Conservation (phyloP, 2,329 filamentous ascomycete genomes). For the Calycina marina region DNA sequence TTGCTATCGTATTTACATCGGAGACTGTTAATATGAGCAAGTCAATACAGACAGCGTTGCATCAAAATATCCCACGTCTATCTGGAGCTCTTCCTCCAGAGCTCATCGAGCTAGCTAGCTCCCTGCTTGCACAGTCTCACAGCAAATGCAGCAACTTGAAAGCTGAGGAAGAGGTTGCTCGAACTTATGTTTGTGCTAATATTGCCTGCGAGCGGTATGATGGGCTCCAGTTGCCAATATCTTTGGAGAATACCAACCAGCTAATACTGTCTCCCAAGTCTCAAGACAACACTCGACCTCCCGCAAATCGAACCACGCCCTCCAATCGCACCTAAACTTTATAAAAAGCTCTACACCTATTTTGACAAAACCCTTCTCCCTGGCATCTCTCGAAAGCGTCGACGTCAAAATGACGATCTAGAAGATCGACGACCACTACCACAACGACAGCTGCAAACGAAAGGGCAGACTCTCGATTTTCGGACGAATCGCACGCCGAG, state of each 20-base stretch:
- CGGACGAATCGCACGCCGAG: slow-evolving; percentile 18
- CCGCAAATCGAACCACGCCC: slow-evolving; percentile 63
- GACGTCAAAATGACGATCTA: not conserved
- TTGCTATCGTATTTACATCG: too few relatives aligned
- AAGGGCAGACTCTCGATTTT: slow-evolving; percentile 28
- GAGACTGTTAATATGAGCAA: slow-evolving; percentile 57
- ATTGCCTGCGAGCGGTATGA: slow-evolving; percentile 72
- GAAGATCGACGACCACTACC: slow-evolving; percentile 7
- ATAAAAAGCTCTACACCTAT: slow-evolving; percentile 71
- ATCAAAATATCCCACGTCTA: slow-evolving; percentile 60
- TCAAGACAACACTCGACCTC: slow-evolving; percentile 63
- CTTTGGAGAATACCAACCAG: too few relatives aligned
- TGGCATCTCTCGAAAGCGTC: slow-evolving; percentile 17
- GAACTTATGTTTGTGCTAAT: slow-evolving; percentile 72
- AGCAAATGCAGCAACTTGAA: slow-evolving; percentile 65
- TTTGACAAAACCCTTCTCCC: slow-evolving; percentile 57
- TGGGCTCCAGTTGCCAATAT: too few relatives aligned
- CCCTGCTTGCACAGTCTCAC: slow-evolving; percentile 67
- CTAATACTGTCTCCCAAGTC: slow-evolving; percentile 30
- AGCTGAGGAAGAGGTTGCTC: slow-evolving; percentile 75
- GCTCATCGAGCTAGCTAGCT: slow-evolving; percentile 57
- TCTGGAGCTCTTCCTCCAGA: slow-evolving; percentile 50
- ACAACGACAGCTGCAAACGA: slow-evolving; percentile 29
- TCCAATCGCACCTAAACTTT: slow-evolving; percentile 65
- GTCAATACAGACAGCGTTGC: slow-evolving; percentile 57